Base-by-base conservation (phyloP, 768 basidiomycete species). In the Chalciporus chontae region DNA sequence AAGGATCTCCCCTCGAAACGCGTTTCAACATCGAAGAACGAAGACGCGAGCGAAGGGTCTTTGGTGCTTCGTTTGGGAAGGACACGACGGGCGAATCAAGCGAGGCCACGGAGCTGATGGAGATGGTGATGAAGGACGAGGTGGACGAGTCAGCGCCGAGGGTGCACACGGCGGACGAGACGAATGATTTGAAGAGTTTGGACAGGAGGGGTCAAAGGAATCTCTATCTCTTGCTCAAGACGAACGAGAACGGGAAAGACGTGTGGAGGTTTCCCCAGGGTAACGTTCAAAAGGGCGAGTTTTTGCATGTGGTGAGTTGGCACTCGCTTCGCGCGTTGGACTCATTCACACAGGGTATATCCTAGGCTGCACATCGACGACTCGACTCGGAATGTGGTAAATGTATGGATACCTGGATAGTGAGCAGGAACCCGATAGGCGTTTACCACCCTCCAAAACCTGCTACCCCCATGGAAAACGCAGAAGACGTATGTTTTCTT, bases 391-490 rank as follows among this genome's bases (percentile, higher is more conserved):
- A 87, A 62, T 90, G 87, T 54, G 94, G 94, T 9, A 72, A 77
- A 38, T 71, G 83, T 45, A 91, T 98, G 87, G 94, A 98, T 61
- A 84, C 84, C 11, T 98, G 95, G 94, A 74, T 94, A 53, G 91
- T 95, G n/a, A 82, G 90, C 45, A 81, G 85, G 46, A 88, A 87
- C 48, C 95, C 95, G 3, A 81, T 95, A 56, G 93, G 92, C 4
- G 77, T 90, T 46, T 79, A 83, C 67, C 79, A 84, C 62, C 79
- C 79, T 53, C 63, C 73, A 26, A 60, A 64, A 52, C 62, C 60
- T 19, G 52, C 65, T 34, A 58, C 68, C n/a, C 54, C 55, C 32
- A 53, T 56, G 32, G 56, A 61, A 52, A 63, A 60, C 37, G 50
- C 62, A 11, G 61, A 70, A 49, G 68, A 79, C 57, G 80, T 77